Evolutionary conservation across 2,329 filamentous ascomycete genomes (phyloP).

Genomic region (Colletotrichum spaethianum): DNA sequence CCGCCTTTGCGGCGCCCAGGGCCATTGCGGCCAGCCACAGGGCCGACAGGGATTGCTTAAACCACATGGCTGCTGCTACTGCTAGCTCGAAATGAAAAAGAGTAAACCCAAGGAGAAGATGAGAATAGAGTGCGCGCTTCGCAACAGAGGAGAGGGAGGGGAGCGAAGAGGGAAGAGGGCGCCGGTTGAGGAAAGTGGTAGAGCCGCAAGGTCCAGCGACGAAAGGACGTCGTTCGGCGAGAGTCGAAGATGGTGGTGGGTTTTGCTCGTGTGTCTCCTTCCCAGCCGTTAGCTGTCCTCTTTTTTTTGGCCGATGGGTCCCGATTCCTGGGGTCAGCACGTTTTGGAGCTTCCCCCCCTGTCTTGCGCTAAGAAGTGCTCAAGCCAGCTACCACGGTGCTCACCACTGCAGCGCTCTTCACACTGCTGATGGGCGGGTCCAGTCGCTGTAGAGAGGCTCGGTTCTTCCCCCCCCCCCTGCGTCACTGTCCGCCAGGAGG

Average conservation of each 20-base stretch:
- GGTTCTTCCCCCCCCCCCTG: constrained; percentile 11
- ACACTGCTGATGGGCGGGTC: constrained; percentile 8
- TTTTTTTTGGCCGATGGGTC: constrained; percentile 44
- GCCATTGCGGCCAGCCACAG: constrained; percentile 65
- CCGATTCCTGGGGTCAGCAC: constrained; percentile 41
- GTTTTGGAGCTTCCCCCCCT: constrained; percentile 42
- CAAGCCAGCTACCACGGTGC: constrained; percentile 12
- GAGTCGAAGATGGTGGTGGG: constrained; percentile 35
- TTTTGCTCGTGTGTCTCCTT: constrained; percentile 42
- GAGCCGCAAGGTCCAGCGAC: constrained; percentile 42
- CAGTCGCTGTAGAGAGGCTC: not conserved
- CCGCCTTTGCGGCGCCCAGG: constrained; percentile 64
- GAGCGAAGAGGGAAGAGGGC: constrained; percentile 1
- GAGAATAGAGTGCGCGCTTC: constrained; percentile 15
- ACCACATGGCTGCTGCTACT: constrained; percentile 59
- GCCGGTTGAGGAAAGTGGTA: constrained; percentile 24
- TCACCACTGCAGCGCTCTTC: constrained; percentile 9
- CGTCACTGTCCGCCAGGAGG: not conserved
- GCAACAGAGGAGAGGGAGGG: not conserved
- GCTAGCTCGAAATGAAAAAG: constrained; percentile 19
- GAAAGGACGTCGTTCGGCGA: constrained; percentile 38
- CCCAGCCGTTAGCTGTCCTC: constrained; percentile 48
- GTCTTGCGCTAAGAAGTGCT: constrained; percentile 34
- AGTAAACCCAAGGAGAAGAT: constrained; percentile 29
- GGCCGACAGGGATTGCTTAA: constrained; percentile 61